phyloP scores from a whole-genome alignment of 1,139 yeast species.

The Candida freyschussii region DNA sequence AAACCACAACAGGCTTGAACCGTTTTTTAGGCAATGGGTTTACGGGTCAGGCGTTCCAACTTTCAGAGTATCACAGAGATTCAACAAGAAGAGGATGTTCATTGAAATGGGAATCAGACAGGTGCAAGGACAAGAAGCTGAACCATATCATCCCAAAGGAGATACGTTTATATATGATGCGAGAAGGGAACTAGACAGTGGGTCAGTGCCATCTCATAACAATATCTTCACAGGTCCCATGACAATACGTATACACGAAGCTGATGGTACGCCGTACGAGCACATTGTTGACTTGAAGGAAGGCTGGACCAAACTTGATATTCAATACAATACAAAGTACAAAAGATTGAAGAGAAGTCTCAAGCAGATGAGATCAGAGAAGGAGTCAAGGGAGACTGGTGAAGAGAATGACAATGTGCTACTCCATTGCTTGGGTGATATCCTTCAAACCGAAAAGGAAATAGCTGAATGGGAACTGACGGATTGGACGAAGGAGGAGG shows the following conservation, averaged over 20 bases:
- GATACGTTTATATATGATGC: slow-evolving; percentile 38
- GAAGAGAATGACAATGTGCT: slow-evolving; percentile 39
- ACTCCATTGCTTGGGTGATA: slow-evolving; percentile 72
- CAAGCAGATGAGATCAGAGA: slow-evolving; percentile 37
- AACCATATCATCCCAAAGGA: slow-evolving; percentile 41
- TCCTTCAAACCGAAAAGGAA: slow-evolving; percentile 56
- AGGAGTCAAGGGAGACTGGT: slow-evolving; percentile 27
- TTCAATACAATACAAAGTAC: slow-evolving; percentile 90
- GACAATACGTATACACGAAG: slow-evolving; percentile 95
- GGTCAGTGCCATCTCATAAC: neutral
- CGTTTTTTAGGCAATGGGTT: slow-evolving; percentile 92
- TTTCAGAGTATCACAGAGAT: slow-evolving; percentile 82
- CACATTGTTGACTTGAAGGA: slow-evolving; percentile 93
- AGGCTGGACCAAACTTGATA: slow-evolving; percentile 78
- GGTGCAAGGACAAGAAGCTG: slow-evolving; percentile 70
- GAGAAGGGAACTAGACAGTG: slow-evolving; percentile 14
- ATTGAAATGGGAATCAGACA: slow-evolving; percentile 94
- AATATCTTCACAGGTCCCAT: slow-evolving; percentile 80
- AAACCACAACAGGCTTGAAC: slow-evolving; percentile 76
- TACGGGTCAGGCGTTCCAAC: slow-evolving; percentile 85
- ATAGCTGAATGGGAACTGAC: slow-evolving; percentile 66
- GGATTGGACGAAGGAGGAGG: slow-evolving; percentile 72
- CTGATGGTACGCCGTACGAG: slow-evolving; percentile 99
- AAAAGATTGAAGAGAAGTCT: slow-evolving; percentile 67
- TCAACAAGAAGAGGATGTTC: slow-evolving; percentile 89